phyloP scores from a whole-genome alignment of 2,329 filamentous ascomycete genomes.

The Colletotrichum sp. region DNA sequence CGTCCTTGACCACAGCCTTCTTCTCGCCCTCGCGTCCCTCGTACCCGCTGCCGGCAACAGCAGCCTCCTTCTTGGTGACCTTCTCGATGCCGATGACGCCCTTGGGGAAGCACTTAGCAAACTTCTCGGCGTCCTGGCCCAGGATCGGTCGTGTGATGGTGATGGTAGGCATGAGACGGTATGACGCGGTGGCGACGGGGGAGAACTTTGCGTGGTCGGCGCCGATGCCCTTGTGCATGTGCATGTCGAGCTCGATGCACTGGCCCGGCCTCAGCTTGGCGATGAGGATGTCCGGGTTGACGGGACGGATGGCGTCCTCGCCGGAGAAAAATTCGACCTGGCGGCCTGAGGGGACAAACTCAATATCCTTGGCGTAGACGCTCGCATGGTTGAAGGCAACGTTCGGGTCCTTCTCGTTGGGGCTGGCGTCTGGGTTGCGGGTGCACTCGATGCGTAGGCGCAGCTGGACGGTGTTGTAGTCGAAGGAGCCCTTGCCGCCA shows the following conservation, averaged over 20 bases:
- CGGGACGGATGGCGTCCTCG: constrained; percentile 71
- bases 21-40: constrained; percentile 78
- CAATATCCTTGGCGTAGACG: constrained; percentile 79
- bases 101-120: constrained; percentile 84
- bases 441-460: constrained; percentile 81
- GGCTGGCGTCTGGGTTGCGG: constrained; percentile 74
- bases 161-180: constrained; percentile 89
- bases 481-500: constrained; percentile 69
- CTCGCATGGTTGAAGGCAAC: constrained; percentile 88
- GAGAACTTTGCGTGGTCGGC: constrained; percentile 97
- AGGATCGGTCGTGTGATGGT: constrained; percentile 83
- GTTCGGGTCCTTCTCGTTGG: constrained; percentile 78
- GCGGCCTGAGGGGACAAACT: constrained; percentile 76
- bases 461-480: constrained; percentile 88
- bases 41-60: constrained; percentile 65
- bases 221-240: constrained; percentile 94
- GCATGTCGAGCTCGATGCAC: constrained; percentile 83
- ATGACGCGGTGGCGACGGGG: constrained; percentile 92
- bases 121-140: constrained; percentile 86
- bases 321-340: constrained; percentile 71
- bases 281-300: constrained; percentile 91
- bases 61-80: constrained; percentile 71
- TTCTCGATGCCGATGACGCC: constrained; percentile 85
- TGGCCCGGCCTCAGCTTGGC: constrained; percentile 94
- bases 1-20: constrained; percentile 86